Conservation (phyloP, 192 early-diverging fungal genomes). For the Mortierella antarctica region DNA sequence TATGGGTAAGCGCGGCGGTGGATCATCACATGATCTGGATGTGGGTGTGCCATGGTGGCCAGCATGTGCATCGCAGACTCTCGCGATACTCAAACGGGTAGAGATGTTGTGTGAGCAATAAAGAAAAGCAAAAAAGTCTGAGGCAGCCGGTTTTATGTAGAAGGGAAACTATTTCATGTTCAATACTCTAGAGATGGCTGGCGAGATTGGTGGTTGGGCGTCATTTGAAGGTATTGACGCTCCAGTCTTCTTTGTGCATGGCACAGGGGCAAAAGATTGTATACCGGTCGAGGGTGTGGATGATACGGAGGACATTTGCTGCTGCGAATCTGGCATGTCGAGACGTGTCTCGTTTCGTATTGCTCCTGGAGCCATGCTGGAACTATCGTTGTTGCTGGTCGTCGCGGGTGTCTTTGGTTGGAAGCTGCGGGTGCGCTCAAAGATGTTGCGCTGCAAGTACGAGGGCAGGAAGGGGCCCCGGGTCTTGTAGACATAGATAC, state of each 20-base stretch:
- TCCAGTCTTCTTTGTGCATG: not conserved
- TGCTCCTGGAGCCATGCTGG: not conserved
- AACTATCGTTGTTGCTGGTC: slow-evolving; percentile 3
- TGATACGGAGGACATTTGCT: slow-evolving; percentile 10
- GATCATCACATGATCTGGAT: not conserved
- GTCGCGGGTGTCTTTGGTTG: slow-evolving; percentile 22
- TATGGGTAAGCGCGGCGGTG: not conserved
- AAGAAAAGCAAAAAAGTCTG: not conserved
- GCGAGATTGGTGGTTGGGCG: not conserved
- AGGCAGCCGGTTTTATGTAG: not conserved
- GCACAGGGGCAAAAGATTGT: slow-evolving; percentile 2
- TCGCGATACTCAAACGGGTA: not conserved
- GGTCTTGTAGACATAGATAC: slow-evolving; percentile 32
- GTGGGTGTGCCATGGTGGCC: too few relatives aligned
- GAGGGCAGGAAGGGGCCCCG: slow-evolving; percentile 23
- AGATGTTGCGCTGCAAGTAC: slow-evolving; percentile 37
- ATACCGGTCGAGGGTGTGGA: not conserved
- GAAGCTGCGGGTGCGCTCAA: slow-evolving; percentile 35
- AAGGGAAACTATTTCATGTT: slow-evolving; percentile 17
- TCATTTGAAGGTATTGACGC: slow-evolving; percentile 7
- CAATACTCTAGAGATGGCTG: slow-evolving; percentile 29
- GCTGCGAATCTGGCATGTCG: slow-evolving; percentile 9
- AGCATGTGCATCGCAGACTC: too few relatives aligned
- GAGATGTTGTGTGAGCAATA: not conserved
- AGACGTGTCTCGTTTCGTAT: slow-evolving; percentile 34